These are phyloP conservation scores for Clitopilus hobsonii DNA, from an alignment of 768 basidiomycete species.

Conservation along the genomic window DNA sequence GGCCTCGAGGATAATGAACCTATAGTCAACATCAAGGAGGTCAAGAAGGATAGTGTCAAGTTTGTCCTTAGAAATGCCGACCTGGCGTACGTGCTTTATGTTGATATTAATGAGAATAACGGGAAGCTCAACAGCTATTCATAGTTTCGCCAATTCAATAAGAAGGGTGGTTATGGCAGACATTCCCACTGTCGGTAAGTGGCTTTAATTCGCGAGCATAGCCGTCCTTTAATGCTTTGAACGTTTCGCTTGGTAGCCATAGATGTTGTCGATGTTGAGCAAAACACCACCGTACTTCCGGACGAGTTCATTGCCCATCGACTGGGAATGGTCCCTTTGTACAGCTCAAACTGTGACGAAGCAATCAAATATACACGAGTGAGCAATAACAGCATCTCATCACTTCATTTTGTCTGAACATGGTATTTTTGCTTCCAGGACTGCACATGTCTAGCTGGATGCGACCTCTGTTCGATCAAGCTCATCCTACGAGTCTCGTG, in stretches of 20 bases:
- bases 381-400: conserved; percentile 24
- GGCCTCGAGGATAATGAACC: conserved; percentile 50
- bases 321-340: conserved; percentile 88
- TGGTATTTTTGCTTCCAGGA: conserved; percentile 49
- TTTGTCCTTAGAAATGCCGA: conserved; percentile 97
- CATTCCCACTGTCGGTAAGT: conserved; percentile 90
- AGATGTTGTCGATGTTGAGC: conserved; percentile 90
- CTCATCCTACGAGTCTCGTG: conserved; percentile 77
- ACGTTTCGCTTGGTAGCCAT: conserved; percentile 88
- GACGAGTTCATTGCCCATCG: conserved; percentile 98
- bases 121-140: conserved; percentile 8
- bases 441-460: conserved; percentile 83
- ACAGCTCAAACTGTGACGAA: conserved; percentile 85
- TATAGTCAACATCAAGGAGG: conserved; percentile 75
- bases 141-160: conserved; percentile 89
- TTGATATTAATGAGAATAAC: background rate
- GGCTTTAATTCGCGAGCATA: background rate
- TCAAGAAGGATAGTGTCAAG: conserved; percentile 81
- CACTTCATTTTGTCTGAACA: background rate
- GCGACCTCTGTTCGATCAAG: conserved; percentile 81
- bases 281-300: conserved; percentile 88
- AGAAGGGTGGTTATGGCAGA: conserved; percentile 95
- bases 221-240: conserved; percentile 3
- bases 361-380: conserved; percentile 79
- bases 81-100: conserved; percentile 63